Evolutionary conservation across 1,284 basidiomycete species (phyloP).

Genomic region (Microbotryum violaceum): DNA sequence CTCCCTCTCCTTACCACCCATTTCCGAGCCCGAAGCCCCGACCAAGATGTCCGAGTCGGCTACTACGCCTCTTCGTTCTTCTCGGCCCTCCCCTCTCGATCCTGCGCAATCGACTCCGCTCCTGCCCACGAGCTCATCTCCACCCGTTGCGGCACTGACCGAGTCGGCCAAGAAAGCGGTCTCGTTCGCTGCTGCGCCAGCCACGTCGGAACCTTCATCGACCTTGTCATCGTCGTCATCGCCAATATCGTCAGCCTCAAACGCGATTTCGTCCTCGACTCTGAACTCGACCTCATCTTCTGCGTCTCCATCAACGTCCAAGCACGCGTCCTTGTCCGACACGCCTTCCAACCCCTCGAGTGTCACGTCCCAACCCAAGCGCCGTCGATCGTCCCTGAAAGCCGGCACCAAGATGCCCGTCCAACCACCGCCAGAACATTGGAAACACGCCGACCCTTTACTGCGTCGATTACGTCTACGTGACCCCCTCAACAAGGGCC

Average conservation of each 20-base stretch:
- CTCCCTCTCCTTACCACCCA: too few relatives aligned
- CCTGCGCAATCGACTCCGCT: too few relatives aligned
- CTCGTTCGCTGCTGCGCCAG: conserved; percentile 8
- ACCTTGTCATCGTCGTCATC: background rate
- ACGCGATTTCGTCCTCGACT: background rate
- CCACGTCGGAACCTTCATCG: background rate
- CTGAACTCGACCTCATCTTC: background rate
- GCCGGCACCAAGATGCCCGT: conserved; percentile 33
- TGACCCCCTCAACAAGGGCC: conserved; percentile 33
- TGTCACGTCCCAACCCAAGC: conserved; percentile 6
- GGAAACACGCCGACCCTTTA: conserved; percentile 41
- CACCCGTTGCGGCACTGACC: too few relatives aligned
- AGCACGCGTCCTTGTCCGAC: background rate
- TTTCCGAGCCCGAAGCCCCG: too few relatives aligned
- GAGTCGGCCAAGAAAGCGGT: conserved; percentile 5
- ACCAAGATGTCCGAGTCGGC: too few relatives aligned
- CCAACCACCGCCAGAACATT: conserved; percentile 36
- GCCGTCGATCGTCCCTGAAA: conserved; percentile 36
- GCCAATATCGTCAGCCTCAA: background rate
- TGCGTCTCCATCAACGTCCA: background rate
- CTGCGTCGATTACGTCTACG: conserved; percentile 39
- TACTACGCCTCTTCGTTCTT: too few relatives aligned
- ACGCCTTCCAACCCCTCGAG: background rate
- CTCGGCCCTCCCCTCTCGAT: too few relatives aligned
- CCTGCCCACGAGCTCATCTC: too few relatives aligned